Evolutionary conservation across 768 basidiomycete species (phyloP).

Genomic region (Rhodotorula paludigena): DNA sequence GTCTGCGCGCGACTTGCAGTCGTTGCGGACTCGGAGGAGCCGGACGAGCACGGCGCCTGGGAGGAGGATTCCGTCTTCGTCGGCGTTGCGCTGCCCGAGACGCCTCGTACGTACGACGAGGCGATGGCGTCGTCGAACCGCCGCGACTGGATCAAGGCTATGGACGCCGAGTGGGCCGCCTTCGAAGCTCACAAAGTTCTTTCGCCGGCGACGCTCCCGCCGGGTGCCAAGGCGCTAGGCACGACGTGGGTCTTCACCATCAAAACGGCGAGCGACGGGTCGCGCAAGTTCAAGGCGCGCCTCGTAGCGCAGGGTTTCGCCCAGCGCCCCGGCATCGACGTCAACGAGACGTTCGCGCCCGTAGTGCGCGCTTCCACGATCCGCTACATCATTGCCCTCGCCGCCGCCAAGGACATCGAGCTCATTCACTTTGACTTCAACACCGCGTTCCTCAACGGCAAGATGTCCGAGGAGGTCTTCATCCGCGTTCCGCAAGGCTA

Average conservation of each 20-base stretch:
- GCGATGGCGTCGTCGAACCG: not conserved
- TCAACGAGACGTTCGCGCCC: slow-evolving; percentile 38
- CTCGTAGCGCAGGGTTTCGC: slow-evolving; percentile 45
- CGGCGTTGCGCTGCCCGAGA: not conserved
- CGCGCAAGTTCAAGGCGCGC: slow-evolving; percentile 49
- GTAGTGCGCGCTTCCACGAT: slow-evolving; percentile 1
- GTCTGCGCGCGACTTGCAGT: not conserved
- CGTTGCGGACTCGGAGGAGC: not conserved
- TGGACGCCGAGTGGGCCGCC: slow-evolving; percentile 1
- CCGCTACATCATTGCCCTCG: not conserved
- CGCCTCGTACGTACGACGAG: slow-evolving; percentile 7
- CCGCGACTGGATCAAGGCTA: slow-evolving; percentile 3
- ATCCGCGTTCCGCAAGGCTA: not conserved
- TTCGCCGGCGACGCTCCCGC: slow-evolving; percentile 5
- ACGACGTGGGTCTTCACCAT: not conserved
- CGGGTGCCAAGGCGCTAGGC: slow-evolving; percentile 5
- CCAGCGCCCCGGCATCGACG: slow-evolving; percentile 49
- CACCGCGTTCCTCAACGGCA: not conserved
- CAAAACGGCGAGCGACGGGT: slow-evolving; percentile 35
- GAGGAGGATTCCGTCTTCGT: slow-evolving; percentile 6
- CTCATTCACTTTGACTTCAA: not conserved
- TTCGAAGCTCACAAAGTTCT: slow-evolving; percentile 11
- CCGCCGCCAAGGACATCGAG: not conserved
- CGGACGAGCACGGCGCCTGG: not conserved
- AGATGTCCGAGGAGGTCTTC: not conserved